Percentiles rank a stretch among this genome's conserved stretches.
Conservation (phyloP, 176 grass and related monocot genomes). For the Bolboschoenus planiculmis region DNA sequence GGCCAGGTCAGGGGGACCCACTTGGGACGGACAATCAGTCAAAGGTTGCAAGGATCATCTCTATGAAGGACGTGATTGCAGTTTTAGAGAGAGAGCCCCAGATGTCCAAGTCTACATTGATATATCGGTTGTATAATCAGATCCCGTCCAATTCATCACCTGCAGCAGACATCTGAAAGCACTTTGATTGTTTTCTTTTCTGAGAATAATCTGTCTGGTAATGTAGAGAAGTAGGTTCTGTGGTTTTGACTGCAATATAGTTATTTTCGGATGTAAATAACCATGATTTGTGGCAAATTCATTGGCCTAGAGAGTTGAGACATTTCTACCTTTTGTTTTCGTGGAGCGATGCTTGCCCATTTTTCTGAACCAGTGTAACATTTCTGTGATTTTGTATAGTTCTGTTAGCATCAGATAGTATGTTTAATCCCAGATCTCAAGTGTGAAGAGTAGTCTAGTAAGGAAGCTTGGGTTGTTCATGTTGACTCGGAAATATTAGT, state of each 20-base stretch:
- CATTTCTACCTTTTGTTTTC: background rate
- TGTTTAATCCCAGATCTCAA: too few relatives aligned
- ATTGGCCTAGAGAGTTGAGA: background rate
- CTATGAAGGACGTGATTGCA: slow-evolving; percentile 70
- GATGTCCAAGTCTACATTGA: slow-evolving; percentile 74
- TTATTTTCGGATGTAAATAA: slow-evolving; percentile 1
- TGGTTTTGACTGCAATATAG: background rate
- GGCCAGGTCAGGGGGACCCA: slow-evolving; percentile 10
- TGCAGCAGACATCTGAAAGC: background rate
- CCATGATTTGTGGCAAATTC: background rate
- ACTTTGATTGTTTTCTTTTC: background rate
- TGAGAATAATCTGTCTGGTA: background rate
- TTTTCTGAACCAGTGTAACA: background rate
- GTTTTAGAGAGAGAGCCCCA: slow-evolving; percentile 79
- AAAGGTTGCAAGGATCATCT: slow-evolving; percentile 56
- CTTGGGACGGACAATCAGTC: slow-evolving; percentile 2
- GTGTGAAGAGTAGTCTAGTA: too few relatives aligned
- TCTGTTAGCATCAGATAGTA: too few relatives aligned
- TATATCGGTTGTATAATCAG: slow-evolving; percentile 55
- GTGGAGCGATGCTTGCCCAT: background rate
- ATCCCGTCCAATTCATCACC: slow-evolving; percentile 10
- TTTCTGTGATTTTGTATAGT: background rate
- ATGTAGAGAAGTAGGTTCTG: background rate
- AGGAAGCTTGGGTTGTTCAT: too few relatives aligned
- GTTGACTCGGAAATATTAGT: too few relatives aligned